Evolutionary conservation across 495 filamentous ascomycete species (phyloP).

Genomic region (Penicillium coprophilum): DNA sequence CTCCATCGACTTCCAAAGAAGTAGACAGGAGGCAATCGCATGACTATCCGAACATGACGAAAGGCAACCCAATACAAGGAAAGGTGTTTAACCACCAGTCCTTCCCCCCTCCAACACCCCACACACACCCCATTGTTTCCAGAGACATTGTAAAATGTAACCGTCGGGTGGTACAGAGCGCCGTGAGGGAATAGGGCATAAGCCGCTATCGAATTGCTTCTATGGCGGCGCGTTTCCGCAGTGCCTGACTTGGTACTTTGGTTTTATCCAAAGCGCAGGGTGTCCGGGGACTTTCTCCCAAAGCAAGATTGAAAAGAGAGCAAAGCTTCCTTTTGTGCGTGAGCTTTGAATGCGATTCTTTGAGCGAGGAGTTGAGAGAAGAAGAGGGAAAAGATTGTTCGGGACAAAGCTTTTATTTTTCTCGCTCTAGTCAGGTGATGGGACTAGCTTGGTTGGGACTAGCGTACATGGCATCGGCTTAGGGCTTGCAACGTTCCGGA

Average conservation of each 20-base stretch:
- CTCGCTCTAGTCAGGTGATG: constrained; percentile 22
- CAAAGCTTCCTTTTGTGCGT: constrained; percentile 70
- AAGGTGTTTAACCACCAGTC: constrained; percentile 18
- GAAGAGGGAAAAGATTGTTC: constrained; percentile 16
- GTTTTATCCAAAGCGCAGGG: constrained; percentile 48
- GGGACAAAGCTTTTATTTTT: constrained; percentile 25
- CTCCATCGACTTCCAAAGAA: constrained; percentile 25
- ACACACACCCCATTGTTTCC: constrained; percentile 47
- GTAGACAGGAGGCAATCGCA: constrained; percentile 78
- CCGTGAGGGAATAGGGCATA: constrained; percentile 52
- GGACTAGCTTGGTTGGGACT: constrained; percentile 26
- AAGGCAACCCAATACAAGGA: constrained; percentile 54
- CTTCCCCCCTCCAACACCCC: constrained; percentile 42
- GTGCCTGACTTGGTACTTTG: constrained; percentile 48
- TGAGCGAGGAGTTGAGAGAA: constrained; percentile 81
- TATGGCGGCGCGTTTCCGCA: constrained; percentile 99
- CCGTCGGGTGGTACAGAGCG: constrained; percentile 37
- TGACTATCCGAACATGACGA: constrained; percentile 96
- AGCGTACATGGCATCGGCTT: background rate
- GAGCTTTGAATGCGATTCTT: constrained; percentile 99
- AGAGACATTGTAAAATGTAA: constrained; percentile 27
- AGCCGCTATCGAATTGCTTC: constrained; percentile 85
- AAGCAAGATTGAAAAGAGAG: constrained; percentile 58
- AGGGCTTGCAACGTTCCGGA: background rate
- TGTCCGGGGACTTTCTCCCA: constrained; percentile 99